Evolutionary conservation across 2,329 filamentous ascomycete genomes (phyloP).

Genomic region (Mycogone perniciosa): DNA sequence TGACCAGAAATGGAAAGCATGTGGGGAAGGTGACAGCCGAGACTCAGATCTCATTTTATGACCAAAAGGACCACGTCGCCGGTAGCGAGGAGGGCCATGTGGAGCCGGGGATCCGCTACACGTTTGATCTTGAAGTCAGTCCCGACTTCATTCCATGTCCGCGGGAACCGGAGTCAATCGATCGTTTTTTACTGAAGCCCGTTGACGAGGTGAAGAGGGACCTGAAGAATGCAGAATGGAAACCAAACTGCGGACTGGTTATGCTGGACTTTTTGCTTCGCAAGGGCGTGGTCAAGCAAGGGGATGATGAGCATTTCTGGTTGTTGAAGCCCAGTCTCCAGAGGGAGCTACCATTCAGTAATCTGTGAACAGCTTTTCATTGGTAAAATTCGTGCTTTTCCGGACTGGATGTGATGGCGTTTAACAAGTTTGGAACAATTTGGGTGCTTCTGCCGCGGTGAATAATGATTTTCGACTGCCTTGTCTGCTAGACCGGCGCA

Average conservation of each 20-base stretch:
- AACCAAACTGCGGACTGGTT: slow-evolving; percentile 35
- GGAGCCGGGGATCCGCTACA: slow-evolving; percentile 33
- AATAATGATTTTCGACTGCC: too few species aligned
- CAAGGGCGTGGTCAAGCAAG: slow-evolving; percentile 21
- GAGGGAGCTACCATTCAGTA: slow-evolving; percentile 22
- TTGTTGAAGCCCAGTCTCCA: slow-evolving; percentile 19
- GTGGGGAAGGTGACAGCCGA: slow-evolving; percentile 21
- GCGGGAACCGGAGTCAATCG: slow-evolving; percentile 23
- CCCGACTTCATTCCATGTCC: slow-evolving; percentile 18
- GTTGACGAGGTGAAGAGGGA: slow-evolving; percentile 25
- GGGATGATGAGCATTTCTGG: slow-evolving; percentile 19
- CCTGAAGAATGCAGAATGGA: slow-evolving; percentile 25
- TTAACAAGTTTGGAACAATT: too few species aligned
- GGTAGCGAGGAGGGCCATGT: slow-evolving; percentile 28
- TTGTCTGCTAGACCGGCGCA: too few species aligned
- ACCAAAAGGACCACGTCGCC: slow-evolving; percentile 25
- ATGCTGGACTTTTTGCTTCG: slow-evolving; percentile 33
- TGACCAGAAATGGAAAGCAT: slow-evolving; percentile 13
- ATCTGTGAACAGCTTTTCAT: slow-evolving; percentile 1
- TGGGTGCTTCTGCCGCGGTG: too few species aligned
- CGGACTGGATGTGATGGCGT: too few species aligned
- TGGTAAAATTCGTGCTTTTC: too few species aligned
- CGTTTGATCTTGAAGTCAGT: slow-evolving; percentile 29
- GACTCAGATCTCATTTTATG: slow-evolving; percentile 28
- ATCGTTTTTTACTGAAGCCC: slow-evolving; percentile 22